Percentiles rank a stretch among this genome's conserved stretches.
phyloP scores from a whole-genome alignment of 768 basidiomycete species.

The Lactifluus piperatus region DNA sequence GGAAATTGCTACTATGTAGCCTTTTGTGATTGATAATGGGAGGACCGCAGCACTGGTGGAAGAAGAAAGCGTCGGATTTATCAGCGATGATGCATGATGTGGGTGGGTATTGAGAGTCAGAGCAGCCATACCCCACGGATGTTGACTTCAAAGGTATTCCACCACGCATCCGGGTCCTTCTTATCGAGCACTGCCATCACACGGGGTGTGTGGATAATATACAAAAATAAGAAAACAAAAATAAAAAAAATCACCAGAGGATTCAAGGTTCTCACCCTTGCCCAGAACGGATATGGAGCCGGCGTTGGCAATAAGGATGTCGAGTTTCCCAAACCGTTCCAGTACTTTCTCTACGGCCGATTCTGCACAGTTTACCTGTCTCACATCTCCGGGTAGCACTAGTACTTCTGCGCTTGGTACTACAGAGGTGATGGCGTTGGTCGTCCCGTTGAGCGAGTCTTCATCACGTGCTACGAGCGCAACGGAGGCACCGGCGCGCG shows the following conservation, averaged over 20 bases:
- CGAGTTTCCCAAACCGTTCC: slow-evolving; percentile 1
- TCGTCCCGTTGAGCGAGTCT: background rate
- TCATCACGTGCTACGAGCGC: background rate
- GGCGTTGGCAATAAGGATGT: slow-evolving; percentile 4
- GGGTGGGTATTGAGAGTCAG: too few species aligned
- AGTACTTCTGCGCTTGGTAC: background rate
- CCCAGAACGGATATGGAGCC: background rate
- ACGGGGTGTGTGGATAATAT: too few species aligned
- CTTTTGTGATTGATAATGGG: background rate
- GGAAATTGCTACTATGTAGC: background rate
- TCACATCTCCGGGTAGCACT: background rate
- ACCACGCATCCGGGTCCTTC: slow-evolving; percentile 9
- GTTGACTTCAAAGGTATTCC: slow-evolving; percentile 10
- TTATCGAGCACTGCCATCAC: background rate
- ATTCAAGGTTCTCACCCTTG: background rate
- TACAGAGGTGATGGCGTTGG: background rate
- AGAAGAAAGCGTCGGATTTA: too few species aligned
- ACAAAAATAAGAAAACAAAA: too few species aligned
- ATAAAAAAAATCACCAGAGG: too few species aligned
- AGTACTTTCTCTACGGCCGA: background rate
- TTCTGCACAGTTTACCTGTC: background rate
- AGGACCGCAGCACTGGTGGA: background rate
- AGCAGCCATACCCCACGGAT: slow-evolving; percentile 1
- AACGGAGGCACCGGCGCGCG: background rate
- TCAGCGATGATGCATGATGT: background rate